Base-by-base conservation (phyloP, 1,284 basidiomycete species). In the Uromyces viciae-fabae region DNA sequence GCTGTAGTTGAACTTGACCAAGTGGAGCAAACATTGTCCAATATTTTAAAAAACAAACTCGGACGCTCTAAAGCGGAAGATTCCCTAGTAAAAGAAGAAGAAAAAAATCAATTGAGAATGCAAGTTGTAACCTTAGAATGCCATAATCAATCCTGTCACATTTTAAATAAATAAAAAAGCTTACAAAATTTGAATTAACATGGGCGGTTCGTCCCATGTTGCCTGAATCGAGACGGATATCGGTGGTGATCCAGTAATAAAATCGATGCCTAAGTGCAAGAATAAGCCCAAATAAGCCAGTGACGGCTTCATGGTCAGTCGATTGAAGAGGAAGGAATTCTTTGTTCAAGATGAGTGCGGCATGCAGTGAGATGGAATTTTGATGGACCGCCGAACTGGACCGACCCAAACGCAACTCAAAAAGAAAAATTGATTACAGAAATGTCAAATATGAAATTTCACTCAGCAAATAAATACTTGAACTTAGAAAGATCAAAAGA, bases 191-290 rank as follows among this genome's bases (percentile, higher is more conserved):
- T 81, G 78, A 40, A 73, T 25, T 15, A 74, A 46, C 56, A 73
- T 64, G 25, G 78, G 71, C 36, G 78, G 78, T 54, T 81, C 78
- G 28, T 40, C 56, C 78, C 69, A 73, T 54, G 78, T 73, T 36
- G 78, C 78, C 33, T 66, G 78, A 56, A 81, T 81, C 11, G 69
- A 81, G 71, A 74, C 78, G 25, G 78, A 74, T 40, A 81, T 81
- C 19, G 78, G 78, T 38, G 78, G 77, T 36, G 77, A 72, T 40
- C 54, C 36, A 25, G 52, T 54, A 25, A 58, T 28, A 17, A 40
- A 14, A 17, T 58, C 19, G 64, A 69, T 17, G 66, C 11, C 9
- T 19, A 46, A 22, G 33, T 17, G 3, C 1, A 69, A 43, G 36
- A 76, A 28, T 31, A 69, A 46, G 42, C 42, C 42, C 38, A 69